A percentile compares a stretch with the other conserved stretches of the same genome.
These are phyloP conservation scores for Taphrina populina DNA, from an alignment of 1,139 yeast species.

Conservation along the genomic window DNA sequence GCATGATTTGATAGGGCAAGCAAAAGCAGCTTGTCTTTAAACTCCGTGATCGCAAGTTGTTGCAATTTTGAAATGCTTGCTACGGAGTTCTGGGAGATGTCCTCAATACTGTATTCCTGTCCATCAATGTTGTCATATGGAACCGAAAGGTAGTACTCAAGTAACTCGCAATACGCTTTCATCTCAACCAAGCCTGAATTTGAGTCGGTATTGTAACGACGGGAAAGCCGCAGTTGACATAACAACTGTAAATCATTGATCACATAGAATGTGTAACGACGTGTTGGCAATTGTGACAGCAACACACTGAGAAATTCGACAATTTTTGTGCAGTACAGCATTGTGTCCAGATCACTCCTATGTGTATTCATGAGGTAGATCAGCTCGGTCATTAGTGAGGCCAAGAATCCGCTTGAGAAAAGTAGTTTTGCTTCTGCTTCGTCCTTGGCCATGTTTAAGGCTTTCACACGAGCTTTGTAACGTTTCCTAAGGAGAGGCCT, in stretches of 20 bases:
- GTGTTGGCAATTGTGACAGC: constrained; percentile 23
- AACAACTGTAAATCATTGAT: constrained; percentile 10
- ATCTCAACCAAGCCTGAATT: background rate
- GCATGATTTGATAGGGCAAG: constrained; percentile 44
- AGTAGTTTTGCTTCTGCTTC: background rate
- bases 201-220: background rate
- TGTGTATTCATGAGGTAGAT: background rate
- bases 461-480: constrained; percentile 2
- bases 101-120: constrained; percentile 40
- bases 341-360: constrained; percentile 18
- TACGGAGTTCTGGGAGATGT: constrained; percentile 38
- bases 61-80: constrained; percentile 41
- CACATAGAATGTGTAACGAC: constrained; percentile 11
- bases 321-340: constrained; percentile 1
- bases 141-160: background rate
- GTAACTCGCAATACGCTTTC: background rate
- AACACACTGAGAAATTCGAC: constrained; percentile 1
- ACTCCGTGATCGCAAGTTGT: constrained; percentile 40
- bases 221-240: background rate
- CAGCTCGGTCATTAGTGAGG: background rate
- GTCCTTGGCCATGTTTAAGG: background rate
- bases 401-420: background rate
- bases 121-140: constrained; percentile 50
- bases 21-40: constrained; percentile 41
- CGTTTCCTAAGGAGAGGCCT: constrained; percentile 22